phyloP scores from a whole-genome alignment of 768 basidiomycete species.

The Rhizopogon vesiculosus region DNA sequence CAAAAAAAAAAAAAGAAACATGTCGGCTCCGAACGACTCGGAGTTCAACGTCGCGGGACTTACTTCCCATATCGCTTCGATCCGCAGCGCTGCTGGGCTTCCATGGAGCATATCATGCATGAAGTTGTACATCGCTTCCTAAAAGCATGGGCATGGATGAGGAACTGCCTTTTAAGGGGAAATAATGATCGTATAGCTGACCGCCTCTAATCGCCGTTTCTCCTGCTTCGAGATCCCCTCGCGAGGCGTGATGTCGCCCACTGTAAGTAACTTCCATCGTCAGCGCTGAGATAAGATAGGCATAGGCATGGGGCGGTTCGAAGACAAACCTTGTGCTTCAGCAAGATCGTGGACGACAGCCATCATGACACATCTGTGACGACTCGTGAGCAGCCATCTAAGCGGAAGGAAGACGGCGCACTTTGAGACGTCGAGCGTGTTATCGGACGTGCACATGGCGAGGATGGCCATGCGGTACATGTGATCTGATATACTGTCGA shows the following conservation, averaged over 20 bases:
- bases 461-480: slow-evolving; percentile 98
- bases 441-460: slow-evolving; percentile 80
- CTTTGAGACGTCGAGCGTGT: slow-evolving; percentile 70
- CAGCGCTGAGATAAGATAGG: background rate
- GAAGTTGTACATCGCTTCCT: slow-evolving; percentile 92
- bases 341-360: slow-evolving; percentile 92
- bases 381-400: no score
- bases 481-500: slow-evolving; percentile 81
- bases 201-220: slow-evolving; percentile 74
- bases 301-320: background rate
- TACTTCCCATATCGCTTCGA: slow-evolving; percentile 70
- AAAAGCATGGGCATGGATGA: background rate
- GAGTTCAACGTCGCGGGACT: slow-evolving; percentile 4
- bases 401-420: slow-evolving; percentile 26
- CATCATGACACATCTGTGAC: slow-evolving; percentile 77
- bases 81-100: slow-evolving; percentile 61
- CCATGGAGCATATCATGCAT: slow-evolving; percentile 84
- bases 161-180: background rate
- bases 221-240: slow-evolving; percentile 82
- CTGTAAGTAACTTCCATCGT: slow-evolving; percentile 28
- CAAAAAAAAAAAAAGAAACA: background rate
- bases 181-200: slow-evolving; percentile 20
- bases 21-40: no score
- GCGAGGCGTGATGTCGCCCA: slow-evolving; percentile 90
- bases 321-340: slow-evolving; percentile 75